Percentiles rank a stretch among this genome's conserved stretches.
Evolutionary conservation across 495 filamentous ascomycete species (phyloP).

Genomic region (Penicillium maclennaniae): DNA sequence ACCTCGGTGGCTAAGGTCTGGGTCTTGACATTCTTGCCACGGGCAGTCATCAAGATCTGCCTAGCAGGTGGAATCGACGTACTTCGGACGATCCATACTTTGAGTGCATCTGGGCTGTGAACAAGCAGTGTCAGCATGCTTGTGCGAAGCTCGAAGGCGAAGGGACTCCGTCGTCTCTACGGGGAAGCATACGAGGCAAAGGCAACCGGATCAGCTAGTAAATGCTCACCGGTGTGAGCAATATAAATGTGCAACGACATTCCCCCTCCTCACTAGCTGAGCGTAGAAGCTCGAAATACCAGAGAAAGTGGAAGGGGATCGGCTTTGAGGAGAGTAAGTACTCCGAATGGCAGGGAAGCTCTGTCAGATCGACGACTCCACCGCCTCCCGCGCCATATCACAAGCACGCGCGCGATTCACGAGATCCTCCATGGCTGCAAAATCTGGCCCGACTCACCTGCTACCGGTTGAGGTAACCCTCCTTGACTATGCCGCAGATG

Average conservation of each 20-base stretch:
- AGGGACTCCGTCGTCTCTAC: constrained; percentile 8
- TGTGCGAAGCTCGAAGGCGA: constrained; percentile 1
- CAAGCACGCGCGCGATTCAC: constrained; percentile 30
- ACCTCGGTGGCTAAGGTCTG: constrained; percentile 76
- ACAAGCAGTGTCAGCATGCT: constrained; percentile 18
- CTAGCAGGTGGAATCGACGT: constrained; percentile 62
- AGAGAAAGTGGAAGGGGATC: constrained; percentile 30
- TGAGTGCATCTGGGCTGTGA: constrained; percentile 64
- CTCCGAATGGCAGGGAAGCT: constrained; percentile 16
- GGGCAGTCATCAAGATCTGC: constrained; percentile 79
- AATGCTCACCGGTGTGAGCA: constrained; percentile 82
- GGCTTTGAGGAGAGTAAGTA: constrained; percentile 10
- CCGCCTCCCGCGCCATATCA: constrained; percentile 31
- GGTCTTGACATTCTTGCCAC: constrained; percentile 73
- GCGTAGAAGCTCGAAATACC: constrained; percentile 26
- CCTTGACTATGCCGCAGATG: constrained; percentile 40
- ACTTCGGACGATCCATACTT: constrained; percentile 63
- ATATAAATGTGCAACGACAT: constrained; percentile 82
- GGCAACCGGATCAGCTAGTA: constrained; percentile 64
- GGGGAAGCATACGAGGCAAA: constrained; percentile 59
- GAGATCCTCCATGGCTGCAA: constrained; percentile 40
- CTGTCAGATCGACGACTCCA: constrained; percentile 13
- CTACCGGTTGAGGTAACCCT: constrained; percentile 34
- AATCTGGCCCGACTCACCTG: constrained; percentile 36
- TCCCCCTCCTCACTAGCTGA: constrained; percentile 38